Evolutionary conservation across 208 protist genomes (phyloP).

Genomic region (Trichomonas vaginalis): DNA sequence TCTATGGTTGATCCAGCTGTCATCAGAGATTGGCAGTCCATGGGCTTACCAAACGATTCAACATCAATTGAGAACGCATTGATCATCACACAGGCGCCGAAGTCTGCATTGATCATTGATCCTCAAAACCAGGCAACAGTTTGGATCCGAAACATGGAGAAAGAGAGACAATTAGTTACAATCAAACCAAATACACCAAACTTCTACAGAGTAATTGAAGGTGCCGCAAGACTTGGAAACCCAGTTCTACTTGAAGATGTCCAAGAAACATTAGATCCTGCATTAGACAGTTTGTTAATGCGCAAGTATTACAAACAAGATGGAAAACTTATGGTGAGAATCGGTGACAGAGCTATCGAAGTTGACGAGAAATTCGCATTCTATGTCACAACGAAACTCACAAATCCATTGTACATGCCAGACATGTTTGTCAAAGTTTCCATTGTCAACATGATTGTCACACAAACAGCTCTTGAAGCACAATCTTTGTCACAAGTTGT

Average conservation of each 20-base stretch:
- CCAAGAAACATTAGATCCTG: slow-evolving; percentile 70
- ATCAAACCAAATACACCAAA: slow-evolving; percentile 47
- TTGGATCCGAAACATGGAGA: slow-evolving; percentile 36
- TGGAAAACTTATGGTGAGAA: neutral
- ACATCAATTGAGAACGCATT: slow-evolving; percentile 82
- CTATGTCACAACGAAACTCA: slow-evolving; percentile 56
- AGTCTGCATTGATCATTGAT: slow-evolving; percentile 45
- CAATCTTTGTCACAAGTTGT: neutral
- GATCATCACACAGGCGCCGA: slow-evolving; percentile 32
- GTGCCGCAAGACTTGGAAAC: slow-evolving; percentile 66
- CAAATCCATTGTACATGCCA: slow-evolving; percentile 52
- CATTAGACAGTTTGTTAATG: slow-evolving; percentile 65
- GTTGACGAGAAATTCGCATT: slow-evolving; percentile 44
- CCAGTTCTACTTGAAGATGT: slow-evolving; percentile 74
- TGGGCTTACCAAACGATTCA: slow-evolving; percentile 74
- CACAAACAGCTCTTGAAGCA: neutral
- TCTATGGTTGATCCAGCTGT: slow-evolving; percentile 72
- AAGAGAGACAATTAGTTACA: neutral
- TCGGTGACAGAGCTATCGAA: neutral
- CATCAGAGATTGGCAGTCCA: slow-evolving; percentile 81
- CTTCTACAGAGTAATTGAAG: slow-evolving; percentile 67
- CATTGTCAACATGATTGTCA: slow-evolving; percentile 2
- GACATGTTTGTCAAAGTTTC: slow-evolving; percentile 30
- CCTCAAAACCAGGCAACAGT: slow-evolving; percentile 41
- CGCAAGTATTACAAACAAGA: slow-evolving; percentile 23